Conservation (phyloP, 805 yeast species). For the Wickerhamiella hasegawae region DNA sequence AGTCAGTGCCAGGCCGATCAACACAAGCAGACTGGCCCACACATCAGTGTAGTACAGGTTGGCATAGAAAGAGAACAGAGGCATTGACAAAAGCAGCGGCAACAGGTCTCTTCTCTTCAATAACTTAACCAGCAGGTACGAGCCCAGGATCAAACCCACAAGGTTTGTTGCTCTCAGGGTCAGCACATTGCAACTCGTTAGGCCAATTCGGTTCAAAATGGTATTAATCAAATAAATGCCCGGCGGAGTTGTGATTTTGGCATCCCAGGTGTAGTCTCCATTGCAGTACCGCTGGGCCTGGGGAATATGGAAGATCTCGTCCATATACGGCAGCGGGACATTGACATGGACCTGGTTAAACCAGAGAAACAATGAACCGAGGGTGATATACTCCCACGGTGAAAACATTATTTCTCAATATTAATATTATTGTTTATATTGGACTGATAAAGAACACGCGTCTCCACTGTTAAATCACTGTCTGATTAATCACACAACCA, state of each 20-base stretch:
- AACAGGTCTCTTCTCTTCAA: conserved; percentile 29
- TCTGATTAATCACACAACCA: no score
- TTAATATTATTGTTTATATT: no score
- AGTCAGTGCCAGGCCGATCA: conserved; percentile 28
- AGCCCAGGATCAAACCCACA: conserved; percentile 22
- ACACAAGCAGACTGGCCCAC: conserved; percentile 66
- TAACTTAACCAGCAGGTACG: conserved; percentile 26
- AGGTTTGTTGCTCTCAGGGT: conserved; percentile 43
- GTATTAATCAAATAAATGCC: conserved; percentile 45
- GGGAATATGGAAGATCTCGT: conserved; percentile 73
- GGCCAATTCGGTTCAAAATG: conserved; percentile 11
- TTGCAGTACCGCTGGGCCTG: conserved; percentile 57
- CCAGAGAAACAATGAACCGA: no score
- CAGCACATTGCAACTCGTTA: conserved; percentile 19
- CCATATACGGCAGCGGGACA: conserved; percentile 25
- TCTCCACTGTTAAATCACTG: no score
- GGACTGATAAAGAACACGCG: no score
- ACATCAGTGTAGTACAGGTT: conserved; percentile 82
- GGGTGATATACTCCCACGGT: no score
- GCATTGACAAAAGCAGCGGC: conserved; percentile 35
- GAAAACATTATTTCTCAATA: no score
- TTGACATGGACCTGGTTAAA: no score
- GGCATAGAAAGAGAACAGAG: conserved; percentile 58
- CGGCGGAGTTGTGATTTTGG: conserved; percentile 93
- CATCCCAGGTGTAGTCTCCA: conserved; percentile 60